Evolutionary conservation across 495 filamentous ascomycete species (phyloP), one percentile per base, ranked within the genome.

Genomic region (Penicillium fimorum): DNA sequence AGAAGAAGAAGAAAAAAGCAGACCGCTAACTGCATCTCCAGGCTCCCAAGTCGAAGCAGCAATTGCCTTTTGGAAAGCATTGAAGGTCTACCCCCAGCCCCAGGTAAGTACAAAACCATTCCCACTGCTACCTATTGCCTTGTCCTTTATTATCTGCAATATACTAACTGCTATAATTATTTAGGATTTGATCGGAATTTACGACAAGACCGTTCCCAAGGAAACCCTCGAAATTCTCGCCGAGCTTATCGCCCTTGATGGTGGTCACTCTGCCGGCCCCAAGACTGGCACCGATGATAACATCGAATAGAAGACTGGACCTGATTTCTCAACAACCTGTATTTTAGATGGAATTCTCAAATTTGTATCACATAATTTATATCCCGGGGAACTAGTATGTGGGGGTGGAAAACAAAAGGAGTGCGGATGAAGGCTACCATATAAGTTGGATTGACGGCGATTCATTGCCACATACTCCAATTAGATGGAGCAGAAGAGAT

Each of bases 151-250:
- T 13, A 0, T 20, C 29, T 20, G 25, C 15, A 45, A 24, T 13
- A 11, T 27, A 20, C 33, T 46, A 27, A 47, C 20, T 70, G 81
- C 78, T 18, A 15, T 43, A 1, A 2, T 12, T 20, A 13, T 9
- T 0, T 12, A 52, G 50, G 50, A 52, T 29, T 18, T 52, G 35
- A 52, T 52, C 22, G 50, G 50, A 55, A 97, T 98, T 70, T 98
- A 97, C 76, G 95, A 97, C 74, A 96, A 96, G 83, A 97, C 93
- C 43, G 92, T 96, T 22, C 84, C 91, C 46, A 96, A 96, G 84
- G 92, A 92, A 51, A 87, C 97, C 37, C 82, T 98, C 47, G 94
- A 97, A 69, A 83, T 97, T 51, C 85, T 98, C 43, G 95, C 94
- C 40, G 91, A 96, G 75, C 97, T 98, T 92, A 93, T 97, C 68